Evolutionary conservation across 2,329 filamentous ascomycete species (phyloP), one percentile per base, ranked within the genome.

Genomic region (Zalaria obscura): DNA sequence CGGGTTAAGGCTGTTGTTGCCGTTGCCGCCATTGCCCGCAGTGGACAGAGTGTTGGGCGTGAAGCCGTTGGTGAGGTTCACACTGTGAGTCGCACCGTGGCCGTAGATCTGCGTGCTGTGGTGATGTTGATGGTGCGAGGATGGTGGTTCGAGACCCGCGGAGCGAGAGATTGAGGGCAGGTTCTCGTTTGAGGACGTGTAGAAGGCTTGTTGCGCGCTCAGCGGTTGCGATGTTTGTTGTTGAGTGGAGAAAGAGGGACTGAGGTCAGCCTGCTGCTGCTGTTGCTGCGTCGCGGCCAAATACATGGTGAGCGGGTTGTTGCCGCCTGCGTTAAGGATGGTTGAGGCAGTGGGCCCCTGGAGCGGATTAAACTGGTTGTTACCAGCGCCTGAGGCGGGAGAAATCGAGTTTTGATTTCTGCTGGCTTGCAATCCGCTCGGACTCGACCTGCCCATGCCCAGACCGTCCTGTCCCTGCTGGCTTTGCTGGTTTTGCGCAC

Each of bases 261-360:
- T 49, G 38, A 57, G 45, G 39, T 55, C 47, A 7, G 45, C 28
- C 47, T 63, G 67, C 52, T 83, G 77, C 25, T 78, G 79, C 27
- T 89, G 76, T 62, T 80, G 89, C 45, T 61, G 58, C 5, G 55
- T 53, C 7, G 56, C 57, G 11, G 57, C 57, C n/a, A 95, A 73
- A 59, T 95, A 96, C 76, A 95, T 78, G 25, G 88, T 94, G 59
- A 96, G 63, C 0, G 89, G 89, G 61, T 95, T 95, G 68, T 78
- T 89, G 55, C 71, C 70, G 41, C 77, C 81, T 40, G 76, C 78
- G 60, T 88, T 91, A 60, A 94, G 76, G 44, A 93, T 75, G 18
- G 78, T 75, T 2, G 81, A 80, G 1, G 82, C 75, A 25, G 77
- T 80, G 50, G 78, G 64, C 55, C 80, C 63, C 54, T 78, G 63